Evolutionary conservation across 345 rosid genomes (phyloP).

Genomic region (Camelina laxa): DNA sequence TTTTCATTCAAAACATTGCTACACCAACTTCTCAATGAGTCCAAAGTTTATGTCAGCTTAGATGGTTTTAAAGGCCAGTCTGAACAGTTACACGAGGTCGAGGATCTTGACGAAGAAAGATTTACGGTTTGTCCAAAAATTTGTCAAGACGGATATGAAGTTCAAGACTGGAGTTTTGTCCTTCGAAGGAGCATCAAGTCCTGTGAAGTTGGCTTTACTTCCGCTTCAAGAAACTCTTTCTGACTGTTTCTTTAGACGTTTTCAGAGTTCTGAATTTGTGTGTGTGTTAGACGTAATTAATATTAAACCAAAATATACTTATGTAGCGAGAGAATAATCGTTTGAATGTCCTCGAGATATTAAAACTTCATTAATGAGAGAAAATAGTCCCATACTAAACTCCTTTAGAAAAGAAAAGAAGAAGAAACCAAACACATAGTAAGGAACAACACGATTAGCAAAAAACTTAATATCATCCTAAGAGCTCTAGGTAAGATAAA

Average conservation of each 20-base stretch:
- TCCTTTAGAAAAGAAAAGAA: too few species aligned
- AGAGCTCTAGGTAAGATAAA: too few species aligned
- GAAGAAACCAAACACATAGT: too few species aligned
- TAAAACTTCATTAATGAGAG: not conserved
- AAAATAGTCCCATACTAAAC: too few species aligned
- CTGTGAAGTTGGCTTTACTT: slow-evolving; percentile 50
- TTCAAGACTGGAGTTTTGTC: slow-evolving; percentile 42
- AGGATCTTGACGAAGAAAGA: slow-evolving; percentile 54
- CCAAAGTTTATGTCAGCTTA: slow-evolving; percentile 44
- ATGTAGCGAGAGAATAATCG: not conserved
- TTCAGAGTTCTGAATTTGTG: slow-evolving; percentile 37
- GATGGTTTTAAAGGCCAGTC: slow-evolving; percentile 49
- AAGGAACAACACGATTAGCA: too few species aligned
- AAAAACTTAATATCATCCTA: too few species aligned
- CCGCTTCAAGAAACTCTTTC: slow-evolving; percentile 52
- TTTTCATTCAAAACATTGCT: too few species aligned
- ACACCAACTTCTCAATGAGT: slow-evolving; percentile 44
- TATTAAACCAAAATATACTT: not conserved
- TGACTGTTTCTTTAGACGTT: slow-evolving; percentile 51
- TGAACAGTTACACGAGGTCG: slow-evolving; percentile 49
- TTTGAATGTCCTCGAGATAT: not conserved
- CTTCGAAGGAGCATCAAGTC: slow-evolving; percentile 53
- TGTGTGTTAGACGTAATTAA: not conserved
- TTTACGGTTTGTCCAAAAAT: slow-evolving; percentile 56
- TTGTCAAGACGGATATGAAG: slow-evolving; percentile 54